Base-by-base conservation (phyloP, 2,329 filamentous ascomycete genomes). In the Colletotrichum truncatum region DNA sequence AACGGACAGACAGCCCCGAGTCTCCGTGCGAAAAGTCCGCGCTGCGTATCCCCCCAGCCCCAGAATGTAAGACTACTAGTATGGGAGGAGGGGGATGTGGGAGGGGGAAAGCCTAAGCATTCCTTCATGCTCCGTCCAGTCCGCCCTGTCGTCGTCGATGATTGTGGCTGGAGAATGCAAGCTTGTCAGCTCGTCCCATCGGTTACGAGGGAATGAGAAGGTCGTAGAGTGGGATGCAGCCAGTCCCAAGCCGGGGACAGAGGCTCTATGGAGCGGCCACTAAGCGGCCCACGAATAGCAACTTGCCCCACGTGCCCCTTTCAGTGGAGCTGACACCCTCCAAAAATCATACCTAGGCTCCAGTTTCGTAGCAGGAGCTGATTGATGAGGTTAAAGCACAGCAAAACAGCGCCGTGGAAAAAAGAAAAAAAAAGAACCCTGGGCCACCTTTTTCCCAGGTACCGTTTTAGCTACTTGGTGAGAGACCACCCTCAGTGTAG, bases 241-340 rank as follows among this genome's bases (percentile, higher is more conserved):
- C 52, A 49, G 51, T 26, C 14, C 52, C 12, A 26, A 34, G 41
- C 45, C 21, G 30, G 21, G 41, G 52, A 30, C 23, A 25, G 54
- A 43, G 26, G 58, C 18, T 3, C 49, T 34, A 25, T 21, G 45
- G 28, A 55, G 41, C 36, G 45, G 36, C 60, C 54, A 34, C 26
- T 63, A 56, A 56, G 56, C n/a, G 32, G 43, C 43, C 55, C 51
- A 61, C 32, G 65, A 67, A 67, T 67, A 66, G 65, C 45, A 67
- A 61, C 65, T 52, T 5, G 55, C 61, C 61, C 65, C 61, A 67
- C 51, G 41, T 51, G 38, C 61, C 65, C 54, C 45, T 38, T 55
- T 36, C 26, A 16, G 51, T 62, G 63, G 58, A 55, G 57, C 28
- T 38, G 57, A 14, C 41, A 48, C 12, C 39, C 34, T 26, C 32